phyloP scores from a whole-genome alignment of 2,329 filamentous ascomycete genomes.

The Seiridium unicorne region DNA sequence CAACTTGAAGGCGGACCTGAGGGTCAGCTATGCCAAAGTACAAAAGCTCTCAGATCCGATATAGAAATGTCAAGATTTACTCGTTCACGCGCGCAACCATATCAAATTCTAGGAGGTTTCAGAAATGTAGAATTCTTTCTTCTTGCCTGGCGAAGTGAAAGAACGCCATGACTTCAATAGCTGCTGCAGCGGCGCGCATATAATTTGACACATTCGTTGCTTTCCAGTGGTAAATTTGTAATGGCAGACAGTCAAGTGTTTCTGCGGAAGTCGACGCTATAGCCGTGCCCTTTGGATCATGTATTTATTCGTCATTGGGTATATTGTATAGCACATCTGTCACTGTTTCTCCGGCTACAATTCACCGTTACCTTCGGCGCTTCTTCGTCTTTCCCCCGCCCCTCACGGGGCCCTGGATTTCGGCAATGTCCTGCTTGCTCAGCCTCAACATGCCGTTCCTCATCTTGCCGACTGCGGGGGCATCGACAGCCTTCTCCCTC shows the following conservation, averaged over 20 bases:
- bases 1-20: background rate
- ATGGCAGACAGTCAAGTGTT: too few relatives aligned
- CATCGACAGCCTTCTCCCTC: slow-evolving; percentile 64
- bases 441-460: slow-evolving; percentile 70
- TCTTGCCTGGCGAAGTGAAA: too few relatives aligned
- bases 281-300: background rate
- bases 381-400: slow-evolving; percentile 16
- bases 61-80: too few relatives aligned
- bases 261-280: too few relatives aligned
- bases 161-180: too few relatives aligned
- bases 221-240: too few relatives aligned
- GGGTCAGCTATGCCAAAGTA: background rate
- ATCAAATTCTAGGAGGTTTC: too few relatives aligned
- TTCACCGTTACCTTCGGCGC: slow-evolving; percentile 20
- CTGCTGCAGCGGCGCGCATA: too few relatives aligned
- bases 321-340: background rate
- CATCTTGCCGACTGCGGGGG: slow-evolving; percentile 78
- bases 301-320: background rate
- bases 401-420: slow-evolving; percentile 19
- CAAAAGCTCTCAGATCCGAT: background rate
- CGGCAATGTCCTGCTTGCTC: slow-evolving; percentile 69
- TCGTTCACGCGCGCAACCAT: too few relatives aligned
- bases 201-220: too few relatives aligned
- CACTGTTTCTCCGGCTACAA: slow-evolving; percentile 1
- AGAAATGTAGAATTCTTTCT: too few relatives aligned